Conservation (phyloP, 2,329 filamentous ascomycete species). For the Fusarium irregulare region DNA sequence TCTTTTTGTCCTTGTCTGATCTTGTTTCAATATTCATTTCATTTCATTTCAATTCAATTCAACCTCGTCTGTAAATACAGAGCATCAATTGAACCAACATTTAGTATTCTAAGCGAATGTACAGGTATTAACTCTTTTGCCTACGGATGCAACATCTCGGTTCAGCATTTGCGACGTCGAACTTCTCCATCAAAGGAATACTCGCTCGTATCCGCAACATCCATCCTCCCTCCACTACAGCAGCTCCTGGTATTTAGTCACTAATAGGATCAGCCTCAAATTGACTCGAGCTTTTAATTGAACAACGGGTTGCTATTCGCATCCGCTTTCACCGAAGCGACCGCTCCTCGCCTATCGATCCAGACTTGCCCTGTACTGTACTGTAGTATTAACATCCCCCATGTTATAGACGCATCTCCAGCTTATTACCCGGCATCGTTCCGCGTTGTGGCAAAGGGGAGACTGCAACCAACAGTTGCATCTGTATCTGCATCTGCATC, state of each 20-base stretch:
- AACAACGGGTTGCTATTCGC: not conserved
- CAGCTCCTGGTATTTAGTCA: not conserved
- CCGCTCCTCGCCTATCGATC: constrained; percentile 35
- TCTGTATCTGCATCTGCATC: not conserved
- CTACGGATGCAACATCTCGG: not conserved
- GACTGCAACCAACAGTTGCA: not conserved
- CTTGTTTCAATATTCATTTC: not conserved
- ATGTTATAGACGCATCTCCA: constrained; percentile 1
- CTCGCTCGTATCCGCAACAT: not conserved
- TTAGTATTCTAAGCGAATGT: not conserved
- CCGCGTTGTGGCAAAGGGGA: constrained; percentile 5
- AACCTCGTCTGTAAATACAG: not conserved
- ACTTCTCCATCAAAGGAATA: constrained; percentile 8
- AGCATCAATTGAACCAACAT: not conserved
- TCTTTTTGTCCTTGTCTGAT: not conserved
- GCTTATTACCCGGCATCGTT: constrained; percentile 14
- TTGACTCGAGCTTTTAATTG: constrained; percentile 7
- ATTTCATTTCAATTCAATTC: not conserved
- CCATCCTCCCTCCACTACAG: not conserved
- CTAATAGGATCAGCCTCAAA: constrained; percentile 15
- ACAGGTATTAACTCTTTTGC: not conserved
- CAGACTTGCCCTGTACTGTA: constrained; percentile 13
- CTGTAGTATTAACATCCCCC: not conserved
- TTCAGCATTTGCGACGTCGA: not conserved
- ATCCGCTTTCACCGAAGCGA: constrained; percentile 28